phyloP scores from a whole-genome alignment of 768 basidiomycete species.

The Boletus subparvulus region DNA sequence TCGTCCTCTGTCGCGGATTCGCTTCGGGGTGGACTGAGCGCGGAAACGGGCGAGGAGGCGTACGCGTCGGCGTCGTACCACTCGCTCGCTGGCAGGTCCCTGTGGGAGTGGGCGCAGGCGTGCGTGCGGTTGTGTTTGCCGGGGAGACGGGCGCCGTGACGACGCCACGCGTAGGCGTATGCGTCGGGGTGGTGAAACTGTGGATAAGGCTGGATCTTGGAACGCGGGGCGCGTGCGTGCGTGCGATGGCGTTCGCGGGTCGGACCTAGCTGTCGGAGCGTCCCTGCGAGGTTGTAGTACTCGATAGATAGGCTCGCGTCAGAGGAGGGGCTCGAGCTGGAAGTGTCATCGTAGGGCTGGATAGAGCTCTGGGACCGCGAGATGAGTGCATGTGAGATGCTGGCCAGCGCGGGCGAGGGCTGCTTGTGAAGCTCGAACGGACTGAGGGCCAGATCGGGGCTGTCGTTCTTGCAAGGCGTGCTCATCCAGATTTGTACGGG shows the following conservation, averaged over 20 bases:
- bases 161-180: conserved; percentile 18
- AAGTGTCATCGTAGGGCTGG: conserved; percentile 10
- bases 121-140: conserved; percentile 10
- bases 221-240: background rate
- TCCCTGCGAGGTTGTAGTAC: background rate
- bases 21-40: conserved; percentile 20
- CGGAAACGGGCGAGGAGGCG: conserved; percentile 9
- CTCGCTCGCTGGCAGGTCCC: background rate
- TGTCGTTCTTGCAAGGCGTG: conserved; percentile 18
- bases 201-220: background rate
- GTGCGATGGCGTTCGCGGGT: background rate
- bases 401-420: background rate
- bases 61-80: conserved; percentile 20
- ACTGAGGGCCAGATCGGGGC: background rate
- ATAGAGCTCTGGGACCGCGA: conserved; percentile 19
- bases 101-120: conserved; percentile 1
- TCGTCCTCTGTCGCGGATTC: conserved; percentile 11
- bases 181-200: conserved; percentile 12
- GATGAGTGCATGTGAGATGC: conserved; percentile 20
- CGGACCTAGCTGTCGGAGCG: background rate
- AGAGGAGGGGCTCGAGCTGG: conserved; percentile 5
- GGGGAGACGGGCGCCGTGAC: conserved; percentile 14
- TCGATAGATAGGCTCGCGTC: conserved; percentile 2
- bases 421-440: conserved; percentile 2
- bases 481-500: conserved; percentile 25